These are phyloP conservation scores for Scytalidium sp. DNA, from an alignment of 2,329 filamentous ascomycete genomes.

Conservation along the genomic window DNA sequence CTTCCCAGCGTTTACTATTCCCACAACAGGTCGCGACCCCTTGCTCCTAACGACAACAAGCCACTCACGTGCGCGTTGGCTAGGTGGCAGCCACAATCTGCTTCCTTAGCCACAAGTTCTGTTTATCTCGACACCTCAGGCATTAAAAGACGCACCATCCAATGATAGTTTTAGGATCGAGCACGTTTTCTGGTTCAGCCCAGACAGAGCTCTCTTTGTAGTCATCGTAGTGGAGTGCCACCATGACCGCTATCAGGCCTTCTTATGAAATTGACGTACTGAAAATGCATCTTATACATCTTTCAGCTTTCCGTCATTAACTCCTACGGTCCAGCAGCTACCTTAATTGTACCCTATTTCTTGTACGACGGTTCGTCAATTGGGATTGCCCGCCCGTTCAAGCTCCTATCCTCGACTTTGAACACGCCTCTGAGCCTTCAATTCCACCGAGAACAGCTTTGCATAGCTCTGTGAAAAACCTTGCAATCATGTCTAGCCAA, in stretches of 20 bases:
- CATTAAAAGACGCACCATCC: background rate
- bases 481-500: conserved; percentile 79
- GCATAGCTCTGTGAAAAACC: background rate
- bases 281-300: background rate
- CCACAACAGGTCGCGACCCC: background rate
- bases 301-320: background rate
- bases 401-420: background rate
- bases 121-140: background rate
- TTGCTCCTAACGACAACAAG: background rate
- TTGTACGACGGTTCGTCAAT: background rate
- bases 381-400: background rate
- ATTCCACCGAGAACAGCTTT: background rate
- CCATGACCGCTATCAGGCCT: background rate
- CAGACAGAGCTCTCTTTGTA: background rate
- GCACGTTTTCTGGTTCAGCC: background rate
- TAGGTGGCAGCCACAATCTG: background rate
- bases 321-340: background rate
- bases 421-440: background rate
- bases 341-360: background rate
- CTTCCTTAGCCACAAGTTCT: background rate
- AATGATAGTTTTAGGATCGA: background rate
- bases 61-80: background rate
- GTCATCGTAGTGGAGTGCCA: background rate
- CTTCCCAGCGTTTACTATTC: background rate
- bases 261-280: background rate